phyloP scores from a whole-genome alignment of 2,329 filamentous ascomycete genomes.

The Pseudopyrenochaeta lycopersici region DNA sequence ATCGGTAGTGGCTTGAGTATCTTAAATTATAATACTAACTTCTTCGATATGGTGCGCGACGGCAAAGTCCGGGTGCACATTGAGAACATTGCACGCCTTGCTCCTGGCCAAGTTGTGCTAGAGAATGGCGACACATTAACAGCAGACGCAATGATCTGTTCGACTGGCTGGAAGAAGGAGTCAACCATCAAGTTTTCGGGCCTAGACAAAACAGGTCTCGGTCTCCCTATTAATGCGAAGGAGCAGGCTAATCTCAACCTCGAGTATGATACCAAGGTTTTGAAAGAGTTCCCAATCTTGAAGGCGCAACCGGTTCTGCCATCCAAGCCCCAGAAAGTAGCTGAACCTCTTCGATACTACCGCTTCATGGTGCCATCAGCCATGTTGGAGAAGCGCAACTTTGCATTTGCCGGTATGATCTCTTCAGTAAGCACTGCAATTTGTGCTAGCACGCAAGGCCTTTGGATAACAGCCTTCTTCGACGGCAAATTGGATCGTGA shows the following conservation, averaged over 20 bases:
- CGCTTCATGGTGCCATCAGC: conserved; percentile 51
- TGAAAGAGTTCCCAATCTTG: conserved; percentile 62
- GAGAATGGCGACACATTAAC: conserved; percentile 53
- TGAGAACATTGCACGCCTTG: conserved; percentile 62
- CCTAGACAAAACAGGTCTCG: conserved; percentile 9
- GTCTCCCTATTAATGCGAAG: conserved; percentile 8
- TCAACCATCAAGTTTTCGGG: conserved; percentile 11
- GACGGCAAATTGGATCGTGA: conserved; percentile 53
- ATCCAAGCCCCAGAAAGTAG: conserved; percentile 10
- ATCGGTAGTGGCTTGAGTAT: conserved; percentile 64
- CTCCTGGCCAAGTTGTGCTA: conserved; percentile 57
- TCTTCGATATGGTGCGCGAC: conserved; percentile 64
- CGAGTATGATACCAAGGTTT: conserved; percentile 62
- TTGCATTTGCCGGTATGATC: conserved; percentile 51
- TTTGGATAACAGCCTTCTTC: conserved; percentile 69
- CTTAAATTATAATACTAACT: conserved; percentile 64
- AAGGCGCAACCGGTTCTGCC: conserved; percentile 55
- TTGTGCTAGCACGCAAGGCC: conserved; percentile 42
- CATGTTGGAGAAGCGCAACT: conserved; percentile 36
- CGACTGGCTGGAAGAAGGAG: conserved; percentile 62
- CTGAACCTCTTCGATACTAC: conserved; percentile 25
- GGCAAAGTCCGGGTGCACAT: conserved; percentile 64
- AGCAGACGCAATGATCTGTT: conserved; percentile 61
- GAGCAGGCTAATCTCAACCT: conserved; percentile 62
- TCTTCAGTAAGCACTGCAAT: conserved; percentile 44